Evolutionary conservation across 176 grass and related monocot species (phyloP).

Genomic region (Paspalum notatum): DNA sequence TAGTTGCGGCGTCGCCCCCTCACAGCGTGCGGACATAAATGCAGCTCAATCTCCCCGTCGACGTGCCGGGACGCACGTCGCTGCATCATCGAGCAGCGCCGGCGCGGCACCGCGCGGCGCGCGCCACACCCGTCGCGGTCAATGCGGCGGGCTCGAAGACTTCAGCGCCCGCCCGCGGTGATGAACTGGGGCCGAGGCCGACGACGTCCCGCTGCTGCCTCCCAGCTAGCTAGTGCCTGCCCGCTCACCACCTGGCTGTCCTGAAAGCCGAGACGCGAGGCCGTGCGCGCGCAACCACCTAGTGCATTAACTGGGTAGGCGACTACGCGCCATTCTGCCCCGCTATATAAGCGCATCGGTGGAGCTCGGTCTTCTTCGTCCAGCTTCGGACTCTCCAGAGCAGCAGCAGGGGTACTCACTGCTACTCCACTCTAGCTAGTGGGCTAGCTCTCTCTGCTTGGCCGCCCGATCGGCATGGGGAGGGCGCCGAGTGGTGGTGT

Average conservation of each 20-base stretch:
- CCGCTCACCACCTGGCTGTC: slow-evolving; percentile 31
- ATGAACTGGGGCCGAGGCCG: neutral
- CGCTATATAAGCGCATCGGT: slow-evolving; percentile 28
- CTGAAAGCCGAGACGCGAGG: slow-evolving; percentile 13
- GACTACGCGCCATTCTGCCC: slow-evolving; percentile 24
- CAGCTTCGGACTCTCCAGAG: neutral
- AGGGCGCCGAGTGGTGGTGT: neutral
- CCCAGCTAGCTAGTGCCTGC: neutral
- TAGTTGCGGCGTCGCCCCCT: slow-evolving; percentile 12
- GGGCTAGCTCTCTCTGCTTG: slow-evolving; percentile 1
- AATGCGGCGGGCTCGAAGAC: slow-evolving; percentile 24
- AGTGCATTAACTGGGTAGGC: slow-evolving; percentile 16
- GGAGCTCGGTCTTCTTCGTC: slow-evolving; percentile 1
- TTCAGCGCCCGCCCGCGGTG: neutral
- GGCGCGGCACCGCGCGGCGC: neutral
- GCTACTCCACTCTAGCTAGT: neutral
- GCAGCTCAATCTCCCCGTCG: neutral
- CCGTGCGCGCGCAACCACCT: slow-evolving; percentile 17
- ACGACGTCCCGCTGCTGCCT: too few species aligned
- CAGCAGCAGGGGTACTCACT: neutral
- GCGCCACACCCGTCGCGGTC: neutral
- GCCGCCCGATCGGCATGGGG: slow-evolving; percentile 23
- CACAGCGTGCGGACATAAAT: slow-evolving; percentile 22
- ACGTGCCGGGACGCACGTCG: slow-evolving; percentile 15
- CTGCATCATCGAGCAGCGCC: neutral